Percentiles rank a stretch among this genome's conserved stretches.
Conservation (phyloP, 2,329 filamentous ascomycete genomes). For the Bipolaris zeicola region DNA sequence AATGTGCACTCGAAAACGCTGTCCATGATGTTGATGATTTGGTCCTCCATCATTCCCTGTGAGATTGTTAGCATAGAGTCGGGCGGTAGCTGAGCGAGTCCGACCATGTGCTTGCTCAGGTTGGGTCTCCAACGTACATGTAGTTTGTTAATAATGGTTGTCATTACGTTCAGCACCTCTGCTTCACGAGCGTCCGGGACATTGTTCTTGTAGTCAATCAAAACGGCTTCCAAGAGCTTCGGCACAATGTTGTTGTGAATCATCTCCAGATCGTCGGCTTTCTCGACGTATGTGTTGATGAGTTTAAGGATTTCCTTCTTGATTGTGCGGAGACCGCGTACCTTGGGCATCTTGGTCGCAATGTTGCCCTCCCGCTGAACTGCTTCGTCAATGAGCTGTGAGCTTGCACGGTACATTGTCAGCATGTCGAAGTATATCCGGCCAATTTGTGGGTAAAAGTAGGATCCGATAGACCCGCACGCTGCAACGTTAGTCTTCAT, state of each 20-base stretch:
- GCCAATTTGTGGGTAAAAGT: constrained; percentile 98
- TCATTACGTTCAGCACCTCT: constrained; percentile 96
- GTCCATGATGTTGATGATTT: constrained; percentile 96
- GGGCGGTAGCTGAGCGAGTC: constrained; percentile 31
- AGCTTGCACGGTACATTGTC: constrained; percentile 98
- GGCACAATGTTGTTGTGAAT: constrained; percentile 94
- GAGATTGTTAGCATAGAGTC: constrained; percentile 26
- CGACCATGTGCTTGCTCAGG: constrained; percentile 57
- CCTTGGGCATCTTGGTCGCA: constrained; percentile 96
- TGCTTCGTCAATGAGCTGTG: constrained; percentile 90
- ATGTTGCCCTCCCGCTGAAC: constrained; percentile 89
- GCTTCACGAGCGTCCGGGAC: constrained; percentile 94
- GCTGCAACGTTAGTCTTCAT: constrained; percentile 99
- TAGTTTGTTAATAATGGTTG: constrained; percentile 93
- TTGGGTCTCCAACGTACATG: constrained; percentile 74
- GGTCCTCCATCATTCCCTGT: constrained; percentile 94
- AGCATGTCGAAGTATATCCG: constrained; percentile 98
- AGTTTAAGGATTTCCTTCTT: constrained; percentile 99
- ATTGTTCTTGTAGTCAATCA: constrained; percentile 96
- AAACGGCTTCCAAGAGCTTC: constrained; percentile 89
- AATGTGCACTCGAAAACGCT: constrained; percentile 98
- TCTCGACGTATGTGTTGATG: constrained; percentile 97
- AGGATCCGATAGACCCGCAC: constrained; percentile 92
- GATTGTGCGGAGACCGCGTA: constrained; percentile 92
- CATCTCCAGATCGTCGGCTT: constrained; percentile 93